Evolutionary conservation across 2,329 filamentous ascomycete species (phyloP).

Genomic region (Zymoseptoria crescenta): DNA sequence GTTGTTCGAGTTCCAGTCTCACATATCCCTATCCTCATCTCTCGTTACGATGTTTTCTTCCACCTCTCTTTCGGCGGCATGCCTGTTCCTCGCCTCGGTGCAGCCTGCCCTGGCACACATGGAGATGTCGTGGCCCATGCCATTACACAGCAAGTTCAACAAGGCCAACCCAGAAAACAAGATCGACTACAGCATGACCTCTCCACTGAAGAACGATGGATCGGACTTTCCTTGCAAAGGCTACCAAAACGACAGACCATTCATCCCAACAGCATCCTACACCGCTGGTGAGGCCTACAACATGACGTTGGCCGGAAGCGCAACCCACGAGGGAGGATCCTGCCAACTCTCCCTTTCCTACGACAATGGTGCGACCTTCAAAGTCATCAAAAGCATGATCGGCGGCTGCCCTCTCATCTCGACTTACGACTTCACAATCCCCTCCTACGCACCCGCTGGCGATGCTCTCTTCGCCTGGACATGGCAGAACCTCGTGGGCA

Average conservation of each 20-base stretch:
- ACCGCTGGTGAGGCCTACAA: slow-evolving; percentile 54
- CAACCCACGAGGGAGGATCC: slow-evolving; percentile 54
- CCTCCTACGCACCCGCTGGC: slow-evolving; percentile 52
- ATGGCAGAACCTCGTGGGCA: slow-evolving; percentile 46
- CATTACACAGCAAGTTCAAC: slow-evolving; percentile 46
- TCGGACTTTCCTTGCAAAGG: slow-evolving; percentile 72
- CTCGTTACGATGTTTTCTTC: not conserved
- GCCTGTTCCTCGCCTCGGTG: not conserved
- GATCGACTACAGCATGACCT: slow-evolving; percentile 65
- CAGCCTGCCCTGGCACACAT: slow-evolving; percentile 38
- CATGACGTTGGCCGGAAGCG: slow-evolving; percentile 55
- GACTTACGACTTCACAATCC: slow-evolving; percentile 59
- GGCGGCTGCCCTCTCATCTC: slow-evolving; percentile 48
- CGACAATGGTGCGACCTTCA: slow-evolving; percentile 62
- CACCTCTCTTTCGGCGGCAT: not conserved
- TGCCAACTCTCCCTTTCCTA: slow-evolving; percentile 71
- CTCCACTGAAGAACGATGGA: slow-evolving; percentile 53
- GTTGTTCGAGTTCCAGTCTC: not conserved
- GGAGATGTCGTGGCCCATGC: slow-evolving; percentile 49
- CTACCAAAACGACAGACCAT: slow-evolving; percentile 45
- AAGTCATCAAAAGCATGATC: slow-evolving; percentile 57
- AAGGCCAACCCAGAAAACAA: slow-evolving; percentile 35
- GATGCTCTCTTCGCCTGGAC: slow-evolving; percentile 65
- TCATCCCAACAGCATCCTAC: slow-evolving; percentile 53
- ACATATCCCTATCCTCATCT: not conserved